Evolutionary conservation across 2,329 filamentous ascomycete genomes (phyloP).

Genomic region (Fusarium sp.): DNA sequence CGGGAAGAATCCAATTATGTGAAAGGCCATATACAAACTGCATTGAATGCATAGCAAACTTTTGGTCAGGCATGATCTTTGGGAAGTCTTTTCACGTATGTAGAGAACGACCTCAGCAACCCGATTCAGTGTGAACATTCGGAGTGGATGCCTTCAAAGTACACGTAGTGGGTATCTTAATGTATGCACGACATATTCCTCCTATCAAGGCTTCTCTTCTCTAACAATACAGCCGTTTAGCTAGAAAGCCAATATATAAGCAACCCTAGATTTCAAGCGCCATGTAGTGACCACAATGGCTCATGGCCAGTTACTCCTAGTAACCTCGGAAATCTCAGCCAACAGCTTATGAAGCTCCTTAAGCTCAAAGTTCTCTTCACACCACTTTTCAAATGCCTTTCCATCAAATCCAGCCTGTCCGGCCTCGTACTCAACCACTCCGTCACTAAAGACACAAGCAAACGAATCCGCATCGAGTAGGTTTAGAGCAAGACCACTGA

Average conservation of each 20-base stretch:
- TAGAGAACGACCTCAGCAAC: no score
- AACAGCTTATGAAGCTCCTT: background rate
- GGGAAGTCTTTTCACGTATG: no score
- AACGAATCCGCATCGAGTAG: slow-evolving; percentile 19
- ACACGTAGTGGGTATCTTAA: no score
- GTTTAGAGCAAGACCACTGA: slow-evolving; percentile 35
- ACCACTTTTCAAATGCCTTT: slow-evolving; percentile 33
- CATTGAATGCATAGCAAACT: no score
- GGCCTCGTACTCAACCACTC: slow-evolving; percentile 5
- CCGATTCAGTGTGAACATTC: no score
- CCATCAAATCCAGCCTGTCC: slow-evolving; percentile 20
- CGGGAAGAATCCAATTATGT: no score
- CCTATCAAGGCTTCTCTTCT: background rate
- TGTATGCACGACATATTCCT: background rate
- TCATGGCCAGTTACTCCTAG: background rate
- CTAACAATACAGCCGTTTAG: rapidly evolving
- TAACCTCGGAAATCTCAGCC: background rate
- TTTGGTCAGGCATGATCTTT: no score
- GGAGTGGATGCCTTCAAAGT: no score
- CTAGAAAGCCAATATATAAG: background rate
- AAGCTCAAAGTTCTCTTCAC: slow-evolving; percentile 25
- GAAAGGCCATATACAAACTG: no score
- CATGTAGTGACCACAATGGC: background rate
- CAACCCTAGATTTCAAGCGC: background rate
- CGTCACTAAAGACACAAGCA: slow-evolving; percentile 32